A percentile compares a stretch with the other conserved stretches of the same genome.
phyloP scores from a whole-genome alignment of 768 basidiomycete species.

The Boletellus emodensis region DNA sequence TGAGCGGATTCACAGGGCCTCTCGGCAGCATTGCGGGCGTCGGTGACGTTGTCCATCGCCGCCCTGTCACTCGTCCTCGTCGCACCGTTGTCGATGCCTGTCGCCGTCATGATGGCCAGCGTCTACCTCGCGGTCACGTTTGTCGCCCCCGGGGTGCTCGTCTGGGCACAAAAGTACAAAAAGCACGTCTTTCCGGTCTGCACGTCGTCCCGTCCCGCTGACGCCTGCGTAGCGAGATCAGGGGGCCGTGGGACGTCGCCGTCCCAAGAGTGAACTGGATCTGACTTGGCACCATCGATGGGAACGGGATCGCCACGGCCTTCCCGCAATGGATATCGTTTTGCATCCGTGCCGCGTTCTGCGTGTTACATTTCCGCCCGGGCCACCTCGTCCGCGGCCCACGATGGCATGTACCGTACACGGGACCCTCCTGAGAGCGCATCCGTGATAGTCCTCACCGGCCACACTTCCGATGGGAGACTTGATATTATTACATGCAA shows the following conservation, averaged over 20 bases:
- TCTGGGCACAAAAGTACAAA: constrained; percentile 88
- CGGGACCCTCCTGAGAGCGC: background rate
- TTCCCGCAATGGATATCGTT: constrained; percentile 19
- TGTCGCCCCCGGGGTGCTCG: constrained; percentile 65
- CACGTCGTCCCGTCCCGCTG: constrained; percentile 9
- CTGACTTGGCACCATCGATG: constrained; percentile 20
- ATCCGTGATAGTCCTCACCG: background rate
- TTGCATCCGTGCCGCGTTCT: constrained; percentile 13
- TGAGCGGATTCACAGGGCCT: constrained; percentile 39
- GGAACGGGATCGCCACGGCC: constrained; percentile 25
- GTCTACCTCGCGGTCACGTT: constrained; percentile 60
- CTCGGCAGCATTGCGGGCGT: constrained; percentile 42
- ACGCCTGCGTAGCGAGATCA: constrained; percentile 61
- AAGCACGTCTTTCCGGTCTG: constrained; percentile 49
- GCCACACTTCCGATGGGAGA: constrained; percentile 6
- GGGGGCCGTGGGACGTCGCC: constrained; percentile 89
- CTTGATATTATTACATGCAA: constrained; percentile 31
- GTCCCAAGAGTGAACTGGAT: constrained; percentile 61
- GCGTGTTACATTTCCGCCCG: constrained; percentile 24
- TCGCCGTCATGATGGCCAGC: constrained; percentile 49
- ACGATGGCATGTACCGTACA: constrained; percentile 5
- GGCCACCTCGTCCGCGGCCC: constrained; percentile 24
- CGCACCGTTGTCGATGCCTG: constrained; percentile 48
- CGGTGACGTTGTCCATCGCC: constrained; percentile 52
- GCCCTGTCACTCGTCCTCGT: constrained; percentile 50